Base-by-base conservation (phyloP, 2,329 filamentous ascomycete genomes). In the Penicillium sclerotiorum region DNA sequence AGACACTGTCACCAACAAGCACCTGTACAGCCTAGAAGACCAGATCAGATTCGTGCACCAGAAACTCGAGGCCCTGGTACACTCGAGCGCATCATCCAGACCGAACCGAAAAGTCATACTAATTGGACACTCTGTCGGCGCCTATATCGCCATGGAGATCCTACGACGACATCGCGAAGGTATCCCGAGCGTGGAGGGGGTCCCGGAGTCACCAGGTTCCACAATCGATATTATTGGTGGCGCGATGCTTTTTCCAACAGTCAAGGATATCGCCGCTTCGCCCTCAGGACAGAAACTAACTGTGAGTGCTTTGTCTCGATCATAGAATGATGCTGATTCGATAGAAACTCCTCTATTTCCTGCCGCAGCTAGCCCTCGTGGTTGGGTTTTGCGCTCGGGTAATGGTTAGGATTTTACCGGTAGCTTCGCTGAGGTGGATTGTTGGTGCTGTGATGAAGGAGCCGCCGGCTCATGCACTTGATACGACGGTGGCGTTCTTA, bases 61-160 rank as follows among this genome's bases (percentile, higher is more conserved):
- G 3, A 71, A 72, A 20, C 56, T 84, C 1, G 64, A 72, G 13
- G 52, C 67, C 1, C 57, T 78, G 9, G 68, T 78, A 42, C 27
- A n/a, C 2, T 22, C n/a, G 12, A 9, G 3, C 11, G 15, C 6
- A 4, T 23, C 4, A 17, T 21, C 18, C 15, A 4, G 3, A 13
- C 15, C 9, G 8, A 57, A 30, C 32, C 51, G 30, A 5, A 71
- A 72, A 42, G 80, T 90, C 15, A 76, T 90, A 7, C 71, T 92
- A 13, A 80, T 88, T 42, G 88, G 87, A 4, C 88, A 92, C 68
- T 90, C 87, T 0, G 85, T 92, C 1, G 88, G 88, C 20, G 75
- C 83, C 8, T 92, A 88, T 65, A 86, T 92, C 17, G 73, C 80
- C 2, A 80, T 90, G 55, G 87, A 91, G 65, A 71, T 88, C 23